Base-by-base conservation (phyloP, 23 red algal species). In the Chondrus crispus region DNA sequence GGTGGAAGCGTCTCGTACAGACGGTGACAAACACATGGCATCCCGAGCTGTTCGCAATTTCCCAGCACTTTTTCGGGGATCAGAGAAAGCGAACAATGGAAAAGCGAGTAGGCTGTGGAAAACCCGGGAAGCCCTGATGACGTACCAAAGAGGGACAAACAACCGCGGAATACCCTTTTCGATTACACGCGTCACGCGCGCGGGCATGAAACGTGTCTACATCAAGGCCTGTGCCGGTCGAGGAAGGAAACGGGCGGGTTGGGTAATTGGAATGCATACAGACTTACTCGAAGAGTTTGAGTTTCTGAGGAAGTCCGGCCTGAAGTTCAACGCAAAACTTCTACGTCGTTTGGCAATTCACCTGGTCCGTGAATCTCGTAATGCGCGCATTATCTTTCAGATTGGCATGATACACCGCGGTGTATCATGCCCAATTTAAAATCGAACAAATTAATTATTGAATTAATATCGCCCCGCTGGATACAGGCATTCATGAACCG, bases 201-300 rank as follows among this genome's bases (percentile, higher is more conserved):
- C 14, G n/a, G 51, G 51, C 51, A 0, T 1, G 51, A 55, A 55
- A 55, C 14, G 51, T 18, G 51, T 55, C n/a, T 18, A 55, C n/a
- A 18, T 55, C 16, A 55, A 1, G n/a, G 51, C 51, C 51, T 18
- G 51, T 14, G n/a, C 14, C 14, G 51, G 51, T 18, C 14, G 51
- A 55, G 1, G 51, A 55, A 55, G 51, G n/a, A 55, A 55, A 55
- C 14, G 0, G 14, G 0, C 16, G 0, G 16, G 16, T 0, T 88
- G 6, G 84, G 84, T 74, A 3, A 4, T 5, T 2, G 84, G 42
- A 3, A 0, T 88, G 16, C 68, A 88, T 30, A 3, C 0, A 13
- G 84, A 88, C 49, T 24, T 88, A 16, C 26, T 88, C 55, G n/a
- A 74, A 54, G 66, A 88, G 19, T 88, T 88, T 57, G 63, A 75